Evolutionary conservation across 1,284 basidiomycete genomes (phyloP).

Genomic region (Sanghuangporus weigelae): DNA sequence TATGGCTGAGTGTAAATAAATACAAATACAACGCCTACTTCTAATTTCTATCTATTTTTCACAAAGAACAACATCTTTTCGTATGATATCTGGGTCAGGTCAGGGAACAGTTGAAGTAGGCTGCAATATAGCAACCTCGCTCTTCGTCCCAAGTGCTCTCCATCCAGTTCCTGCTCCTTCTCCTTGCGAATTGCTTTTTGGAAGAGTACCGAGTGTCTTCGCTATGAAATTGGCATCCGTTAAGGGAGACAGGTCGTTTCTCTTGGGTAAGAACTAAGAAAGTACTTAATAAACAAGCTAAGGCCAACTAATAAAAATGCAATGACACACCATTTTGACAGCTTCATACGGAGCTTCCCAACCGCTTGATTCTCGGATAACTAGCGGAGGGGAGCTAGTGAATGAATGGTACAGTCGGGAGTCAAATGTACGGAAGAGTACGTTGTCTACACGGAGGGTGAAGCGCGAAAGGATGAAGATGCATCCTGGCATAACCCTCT

Average conservation of each 20-base stretch:
- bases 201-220: conserved; percentile 64
- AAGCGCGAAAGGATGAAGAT: conserved; percentile 90
- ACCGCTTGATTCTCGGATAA: conserved; percentile 82
- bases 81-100: no score
- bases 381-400: conserved; percentile 44
- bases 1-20: not conserved
- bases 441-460: conserved; percentile 92
- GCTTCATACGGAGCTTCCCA: conserved; percentile 87
- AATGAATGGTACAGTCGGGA: conserved; percentile 91
- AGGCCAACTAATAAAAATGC: no score
- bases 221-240: conserved; percentile 88
- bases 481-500: conserved; percentile 98
- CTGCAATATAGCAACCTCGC: conserved; percentile 32
- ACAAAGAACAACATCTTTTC: no score
- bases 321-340: conserved; percentile 63
- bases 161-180: conserved; percentile 68
- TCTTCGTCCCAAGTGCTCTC: conserved; percentile 62
- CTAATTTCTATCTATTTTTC: not conserved
- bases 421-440: conserved; percentile 89
- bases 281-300: not conserved
- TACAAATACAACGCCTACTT: not conserved
- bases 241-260: conserved; percentile 83
- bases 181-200: conserved; percentile 50
- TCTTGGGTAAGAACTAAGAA: conserved; percentile 65
- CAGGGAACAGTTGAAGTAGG: no score